phyloP scores from a whole-genome alignment of 257 asterid genomes.

The Ophiorrhiza pumila region DNA sequence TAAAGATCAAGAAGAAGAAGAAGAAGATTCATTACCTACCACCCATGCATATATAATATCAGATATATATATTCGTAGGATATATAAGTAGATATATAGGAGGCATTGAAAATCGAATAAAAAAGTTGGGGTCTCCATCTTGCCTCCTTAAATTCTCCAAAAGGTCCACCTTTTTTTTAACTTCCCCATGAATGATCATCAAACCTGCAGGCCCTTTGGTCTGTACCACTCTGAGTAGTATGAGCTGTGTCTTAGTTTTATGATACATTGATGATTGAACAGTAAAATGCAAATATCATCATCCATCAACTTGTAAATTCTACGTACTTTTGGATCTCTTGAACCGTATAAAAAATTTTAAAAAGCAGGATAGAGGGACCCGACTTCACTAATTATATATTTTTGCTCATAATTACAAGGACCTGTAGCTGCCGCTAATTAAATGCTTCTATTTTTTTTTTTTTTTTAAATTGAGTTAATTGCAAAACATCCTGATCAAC shows the following conservation, averaged over 20 bases:
- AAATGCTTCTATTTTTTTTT: neutral
- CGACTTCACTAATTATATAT: neutral
- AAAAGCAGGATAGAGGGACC: neutral
- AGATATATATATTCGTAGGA: too few relatives aligned
- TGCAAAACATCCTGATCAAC: too few relatives aligned
- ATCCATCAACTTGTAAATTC: neutral
- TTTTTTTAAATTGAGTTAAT: too few relatives aligned
- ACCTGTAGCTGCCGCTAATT: neutral
- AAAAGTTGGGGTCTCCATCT: neutral
- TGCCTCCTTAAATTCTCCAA: constrained; percentile 14
- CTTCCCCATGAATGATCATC: too few relatives aligned
- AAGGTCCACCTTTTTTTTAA: neutral
- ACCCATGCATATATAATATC: too few relatives aligned
- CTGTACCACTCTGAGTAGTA: neutral
- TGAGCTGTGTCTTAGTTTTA: constrained; percentile 5
- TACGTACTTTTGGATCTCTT: neutral
- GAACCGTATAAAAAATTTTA: neutral
- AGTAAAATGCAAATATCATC: neutral
- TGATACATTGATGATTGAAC: neutral
- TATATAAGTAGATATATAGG: neutral
- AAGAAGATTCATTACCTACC: too few relatives aligned
- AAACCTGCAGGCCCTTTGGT: neutral
- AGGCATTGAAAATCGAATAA: neutral
- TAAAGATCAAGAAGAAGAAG: neutral
- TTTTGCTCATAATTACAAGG: too few relatives aligned